Evolutionary conservation across 495 filamentous ascomycete genomes (phyloP), one percentile per base, ranked within the genome.

Genomic region (Podospora fimiseda): DNA sequence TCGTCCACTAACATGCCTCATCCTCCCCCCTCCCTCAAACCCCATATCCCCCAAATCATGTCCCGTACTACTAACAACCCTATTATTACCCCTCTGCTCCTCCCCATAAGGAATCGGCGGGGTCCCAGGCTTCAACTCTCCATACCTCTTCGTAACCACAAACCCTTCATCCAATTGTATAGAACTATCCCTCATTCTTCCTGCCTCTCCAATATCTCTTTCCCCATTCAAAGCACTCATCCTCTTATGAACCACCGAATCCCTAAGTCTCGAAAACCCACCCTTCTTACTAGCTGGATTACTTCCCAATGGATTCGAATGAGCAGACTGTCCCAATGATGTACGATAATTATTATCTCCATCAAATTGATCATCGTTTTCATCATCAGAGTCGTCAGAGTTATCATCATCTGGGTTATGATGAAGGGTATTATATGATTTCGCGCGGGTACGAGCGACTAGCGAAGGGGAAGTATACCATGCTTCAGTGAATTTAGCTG

Each of bases 1-100:
- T 68, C 89, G 89, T 2, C 89, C 90, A 60, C 88, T 93, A 9
- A 92, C 89, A 59, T 89, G 83, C 47, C 90, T 74, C 45, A 68
- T 69, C 48, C 57, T 70, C 16, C 49, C 50, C 33, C 9, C 55
- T 41, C 8, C 24, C 20, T 81, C 78, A 54, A 81, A 85, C 60
- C 85, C 85, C 65, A 71, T 84, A 59, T 70, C 82, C 64, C 71
- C 73, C 61, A 75, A 77, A 27, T 72, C 72, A 68, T 74, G 75
- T 27, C 74, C 65, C 13, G 50, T 53, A 1, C 47, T 46, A 8
- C 16, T 48, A 1, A 33, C 52, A 16, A 50, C 37, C 11, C 37
- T 50, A 56, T 57, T 54, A 24, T 37, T 53, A n/a, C 62, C 20
- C 2, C 16, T 7, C 39, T 19, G 15, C 9, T 60, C 19, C 46